phyloP scores from a whole-genome alignment of 2,329 filamentous ascomycete genomes.

The Sarocladiaceae sp. region DNA sequence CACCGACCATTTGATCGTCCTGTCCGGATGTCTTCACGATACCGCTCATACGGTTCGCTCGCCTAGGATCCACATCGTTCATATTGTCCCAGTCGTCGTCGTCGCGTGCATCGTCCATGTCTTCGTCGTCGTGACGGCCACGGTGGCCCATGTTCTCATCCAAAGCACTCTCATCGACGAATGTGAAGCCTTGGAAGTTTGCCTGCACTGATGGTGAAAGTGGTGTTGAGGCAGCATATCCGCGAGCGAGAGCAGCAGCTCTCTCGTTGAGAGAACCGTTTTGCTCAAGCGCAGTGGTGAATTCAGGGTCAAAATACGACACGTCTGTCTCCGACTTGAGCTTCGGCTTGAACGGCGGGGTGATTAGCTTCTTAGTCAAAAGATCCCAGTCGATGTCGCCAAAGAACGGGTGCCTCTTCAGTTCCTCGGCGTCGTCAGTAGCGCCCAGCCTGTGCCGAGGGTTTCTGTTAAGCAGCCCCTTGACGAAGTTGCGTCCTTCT shows the following conservation, averaged over 20 bases:
- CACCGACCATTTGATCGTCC: conserved; percentile 61
- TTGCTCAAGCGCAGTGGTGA: conserved; percentile 88
- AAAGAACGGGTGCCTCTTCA: conserved; percentile 95
- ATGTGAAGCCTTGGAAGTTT: conserved; percentile 97
- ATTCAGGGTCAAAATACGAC: conserved; percentile 97
- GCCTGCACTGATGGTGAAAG: conserved; percentile 94
- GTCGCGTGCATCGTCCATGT: conserved; percentile 56
- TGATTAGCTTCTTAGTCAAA: conserved; percentile 83
- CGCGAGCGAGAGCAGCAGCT: conserved; percentile 78
- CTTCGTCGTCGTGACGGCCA: conserved; percentile 48
- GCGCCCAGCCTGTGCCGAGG: conserved; percentile 93
- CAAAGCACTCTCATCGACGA: conserved; percentile 94
- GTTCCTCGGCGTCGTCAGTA: conserved; percentile 83
- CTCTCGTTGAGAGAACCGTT: conserved; percentile 87
- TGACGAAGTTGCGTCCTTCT: conserved; percentile 96
- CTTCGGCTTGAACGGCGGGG: conserved; percentile 96
- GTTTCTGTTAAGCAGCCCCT: conserved; percentile 93
- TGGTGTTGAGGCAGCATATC: conserved; percentile 85
- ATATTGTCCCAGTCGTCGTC: conserved; percentile 58
- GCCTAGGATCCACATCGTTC: conserved; percentile 48
- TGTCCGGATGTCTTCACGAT: conserved; percentile 54
- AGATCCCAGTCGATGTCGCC: conserved; percentile 89
- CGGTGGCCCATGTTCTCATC: conserved; percentile 73
- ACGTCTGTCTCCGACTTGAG: conserved; percentile 94
- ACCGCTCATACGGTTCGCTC: conserved; percentile 59